Evolutionary conservation across 192 early-diverging fungal species (phyloP).

Genomic region (Spizellomyces sp.): DNA sequence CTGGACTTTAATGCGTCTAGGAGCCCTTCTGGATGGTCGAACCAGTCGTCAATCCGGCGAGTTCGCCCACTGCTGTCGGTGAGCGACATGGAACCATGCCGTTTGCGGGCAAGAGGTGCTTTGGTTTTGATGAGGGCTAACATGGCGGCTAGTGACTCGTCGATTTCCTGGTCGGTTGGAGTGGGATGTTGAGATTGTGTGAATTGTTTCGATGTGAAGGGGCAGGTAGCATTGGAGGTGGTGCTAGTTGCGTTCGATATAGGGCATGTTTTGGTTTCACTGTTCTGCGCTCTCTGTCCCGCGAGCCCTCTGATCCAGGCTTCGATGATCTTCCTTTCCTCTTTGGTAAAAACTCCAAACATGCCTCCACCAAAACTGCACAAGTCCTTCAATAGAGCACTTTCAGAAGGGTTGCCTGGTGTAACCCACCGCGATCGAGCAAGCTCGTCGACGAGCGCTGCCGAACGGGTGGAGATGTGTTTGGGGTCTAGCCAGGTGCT

Average conservation of each 20-base stretch:
- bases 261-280: background rate
- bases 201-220: background rate
- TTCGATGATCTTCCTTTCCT: constrained; percentile 9
- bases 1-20: constrained; percentile 5
- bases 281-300: background rate
- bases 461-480: background rate
- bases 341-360: constrained; percentile 24
- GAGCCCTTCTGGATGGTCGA: constrained; percentile 8
- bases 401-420: constrained; percentile 3
- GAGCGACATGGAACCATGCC: constrained; percentile 9
- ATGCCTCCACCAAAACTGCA: constrained; percentile 23
- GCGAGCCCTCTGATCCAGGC: constrained; percentile 18
- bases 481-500: constrained; percentile 19
- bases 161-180: background rate
- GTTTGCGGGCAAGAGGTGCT: background rate
- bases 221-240: background rate
- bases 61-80: background rate
- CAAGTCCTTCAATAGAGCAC: constrained; percentile 7
- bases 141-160: background rate
- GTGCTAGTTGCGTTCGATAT: background rate
- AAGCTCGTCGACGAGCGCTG: constrained; percentile 4
- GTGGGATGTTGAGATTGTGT: background rate
- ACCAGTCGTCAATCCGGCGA: background rate
- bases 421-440: constrained; percentile 4
- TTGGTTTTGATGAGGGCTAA: constrained; percentile 15